Conservation (phyloP, 2,329 filamentous ascomycete species). For the Decorospora gaudefroyi region DNA sequence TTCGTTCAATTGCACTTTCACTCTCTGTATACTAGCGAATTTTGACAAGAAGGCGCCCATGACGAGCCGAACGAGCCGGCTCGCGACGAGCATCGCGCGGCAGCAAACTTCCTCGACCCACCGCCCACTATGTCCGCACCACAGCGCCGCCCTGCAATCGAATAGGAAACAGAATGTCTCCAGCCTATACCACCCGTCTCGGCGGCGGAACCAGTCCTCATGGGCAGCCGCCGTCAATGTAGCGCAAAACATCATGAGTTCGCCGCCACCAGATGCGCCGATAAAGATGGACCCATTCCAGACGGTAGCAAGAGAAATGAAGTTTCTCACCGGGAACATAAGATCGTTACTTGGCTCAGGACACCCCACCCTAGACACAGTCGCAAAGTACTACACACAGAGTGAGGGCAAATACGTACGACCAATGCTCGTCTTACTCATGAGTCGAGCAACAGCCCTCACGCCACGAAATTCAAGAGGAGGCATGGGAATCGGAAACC, state of each 20-base stretch:
- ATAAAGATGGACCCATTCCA: conserved; percentile 85
- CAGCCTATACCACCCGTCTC: conserved; percentile 46
- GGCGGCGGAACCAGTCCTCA: conserved; percentile 62
- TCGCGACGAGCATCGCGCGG: conserved; percentile 40
- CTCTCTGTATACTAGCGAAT: background rate
- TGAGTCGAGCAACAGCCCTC: conserved; percentile 91
- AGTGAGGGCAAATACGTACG: conserved; percentile 96
- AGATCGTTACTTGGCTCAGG: conserved; percentile 90
- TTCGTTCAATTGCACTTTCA: conserved; percentile 33
- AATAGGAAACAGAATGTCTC: conserved; percentile 14
- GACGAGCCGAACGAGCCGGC: conserved; percentile 45
- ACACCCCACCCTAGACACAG: conserved; percentile 90
- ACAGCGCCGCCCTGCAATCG: conserved; percentile 12
- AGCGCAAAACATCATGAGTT: conserved; percentile 70
- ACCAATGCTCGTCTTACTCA: conserved; percentile 90
- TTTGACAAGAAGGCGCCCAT: conserved; percentile 22
- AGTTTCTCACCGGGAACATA: conserved; percentile 92
- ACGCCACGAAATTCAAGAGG: conserved; percentile 60
- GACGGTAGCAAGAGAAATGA: conserved; percentile 94
- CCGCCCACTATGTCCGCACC: conserved; percentile 34
- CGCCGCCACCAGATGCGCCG: conserved; percentile 63
- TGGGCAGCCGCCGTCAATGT: conserved; percentile 74
- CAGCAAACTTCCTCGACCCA: conserved; percentile 23
- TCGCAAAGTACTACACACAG: conserved; percentile 97
- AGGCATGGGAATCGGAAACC: conserved; percentile 29